phyloP scores from a whole-genome alignment of 2,329 filamentous ascomycete genomes.

The Xylariaceae sp. region DNA sequence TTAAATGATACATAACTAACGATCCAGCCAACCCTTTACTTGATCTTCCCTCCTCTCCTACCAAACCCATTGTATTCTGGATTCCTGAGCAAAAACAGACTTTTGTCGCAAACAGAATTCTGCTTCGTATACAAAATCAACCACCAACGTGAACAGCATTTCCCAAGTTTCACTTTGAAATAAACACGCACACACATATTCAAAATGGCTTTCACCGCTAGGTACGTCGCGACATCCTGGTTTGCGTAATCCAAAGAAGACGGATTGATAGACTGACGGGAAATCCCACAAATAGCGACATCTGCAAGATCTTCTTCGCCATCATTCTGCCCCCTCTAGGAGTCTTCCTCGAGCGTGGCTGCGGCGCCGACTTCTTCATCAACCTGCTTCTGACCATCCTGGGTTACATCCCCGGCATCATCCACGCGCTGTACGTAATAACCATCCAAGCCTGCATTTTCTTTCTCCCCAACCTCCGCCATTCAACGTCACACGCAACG shows the following conservation, averaged over 20 bases:
- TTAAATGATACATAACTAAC: background rate
- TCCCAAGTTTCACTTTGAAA: background rate
- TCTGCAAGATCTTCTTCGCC: slow-evolving; percentile 68
- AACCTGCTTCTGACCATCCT: slow-evolving; percentile 71
- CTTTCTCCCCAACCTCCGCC: no score
- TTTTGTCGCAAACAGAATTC: background rate
- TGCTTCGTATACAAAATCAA: background rate
- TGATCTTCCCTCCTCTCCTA: background rate
- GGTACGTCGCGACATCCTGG: slow-evolving; percentile 36
- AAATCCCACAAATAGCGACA: slow-evolving; percentile 36
- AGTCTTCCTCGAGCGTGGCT: slow-evolving; percentile 78
- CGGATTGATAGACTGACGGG: slow-evolving; percentile 3
- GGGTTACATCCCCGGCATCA: slow-evolving; percentile 67
- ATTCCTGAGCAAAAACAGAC: background rate
- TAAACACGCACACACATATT: background rate
- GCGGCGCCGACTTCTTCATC: slow-evolving; percentile 70
- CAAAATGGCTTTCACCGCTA: slow-evolving; percentile 53
- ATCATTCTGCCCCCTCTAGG: slow-evolving; percentile 72
- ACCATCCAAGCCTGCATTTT: no score
- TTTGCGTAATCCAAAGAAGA: background rate
- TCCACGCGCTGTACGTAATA: slow-evolving; percentile 69
- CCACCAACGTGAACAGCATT: background rate
- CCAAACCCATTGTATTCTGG: background rate
- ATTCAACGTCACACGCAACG: background rate
- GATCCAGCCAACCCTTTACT: background rate